phyloP scores from a whole-genome alignment of 2,329 filamentous ascomycete genomes.

The Colletotrichum lupini region DNA sequence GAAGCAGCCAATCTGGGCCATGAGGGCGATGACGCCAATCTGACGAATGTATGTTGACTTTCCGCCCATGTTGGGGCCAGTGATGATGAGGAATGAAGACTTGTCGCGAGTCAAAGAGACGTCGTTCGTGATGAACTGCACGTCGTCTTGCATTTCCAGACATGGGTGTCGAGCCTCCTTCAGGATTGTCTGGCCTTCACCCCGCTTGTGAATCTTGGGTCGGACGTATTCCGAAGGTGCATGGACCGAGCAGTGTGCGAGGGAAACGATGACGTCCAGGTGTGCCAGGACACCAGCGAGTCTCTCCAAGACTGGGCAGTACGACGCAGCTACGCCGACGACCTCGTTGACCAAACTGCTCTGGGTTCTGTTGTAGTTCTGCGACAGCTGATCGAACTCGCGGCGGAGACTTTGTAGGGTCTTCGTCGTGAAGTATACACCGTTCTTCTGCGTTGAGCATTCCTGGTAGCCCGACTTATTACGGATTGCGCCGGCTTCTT shows the following conservation, averaged over 20 bases:
- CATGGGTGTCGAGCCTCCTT: slow-evolving; percentile 95
- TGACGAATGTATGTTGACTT: slow-evolving; percentile 99
- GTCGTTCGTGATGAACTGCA: slow-evolving; percentile 99
- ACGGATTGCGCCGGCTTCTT: slow-evolving; percentile 90
- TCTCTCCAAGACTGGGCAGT: slow-evolving; percentile 91
- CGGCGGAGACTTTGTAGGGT: slow-evolving; percentile 82
- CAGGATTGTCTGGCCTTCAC: slow-evolving; percentile 88
- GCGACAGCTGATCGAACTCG: slow-evolving; percentile 92
- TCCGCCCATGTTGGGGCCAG: slow-evolving; percentile 98
- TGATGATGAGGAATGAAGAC: slow-evolving; percentile 95
- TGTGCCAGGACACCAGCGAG: slow-evolving; percentile 90
- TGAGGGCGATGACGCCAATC: slow-evolving; percentile 94
- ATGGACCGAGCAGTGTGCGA: slow-evolving; percentile 93
- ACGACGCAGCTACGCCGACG: slow-evolving; percentile 91
- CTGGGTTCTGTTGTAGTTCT: slow-evolving; percentile 96
- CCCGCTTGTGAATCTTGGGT: slow-evolving; percentile 89
- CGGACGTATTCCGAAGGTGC: slow-evolving; percentile 92
- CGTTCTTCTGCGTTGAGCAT: slow-evolving; percentile 98
- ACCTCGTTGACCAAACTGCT: slow-evolving; percentile 92
- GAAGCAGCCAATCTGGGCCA: slow-evolving; percentile 97
- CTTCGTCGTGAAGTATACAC: slow-evolving; percentile 95
- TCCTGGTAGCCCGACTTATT: slow-evolving; percentile 92
- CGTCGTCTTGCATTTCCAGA: slow-evolving; percentile 98
- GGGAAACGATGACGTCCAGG: slow-evolving; percentile 92
- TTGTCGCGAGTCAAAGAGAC: slow-evolving; percentile 81